Evolutionary conservation across 2,329 filamentous ascomycete species (phyloP), one percentile per base, ranked within the genome.

Genomic region (Penicillium sp.): DNA sequence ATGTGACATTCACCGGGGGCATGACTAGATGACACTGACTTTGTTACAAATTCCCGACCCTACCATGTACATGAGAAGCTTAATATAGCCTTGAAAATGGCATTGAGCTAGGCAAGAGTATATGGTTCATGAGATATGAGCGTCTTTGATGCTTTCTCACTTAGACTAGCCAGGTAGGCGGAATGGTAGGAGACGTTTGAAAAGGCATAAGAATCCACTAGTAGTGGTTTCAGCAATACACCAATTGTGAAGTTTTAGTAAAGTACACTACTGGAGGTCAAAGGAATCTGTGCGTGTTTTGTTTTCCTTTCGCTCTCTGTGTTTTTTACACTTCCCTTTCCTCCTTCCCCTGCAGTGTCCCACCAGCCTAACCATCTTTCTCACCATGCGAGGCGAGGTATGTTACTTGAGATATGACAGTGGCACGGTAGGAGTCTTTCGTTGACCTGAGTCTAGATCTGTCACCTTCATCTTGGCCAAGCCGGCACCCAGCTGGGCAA

Each of bases 391-490:
- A 40, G 38, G 38, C n/a, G 38, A 40, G 38, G 38, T 40, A 21
- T 21, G n/a, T 6, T 40, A n/a, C 13, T 36, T 7, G 13, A 7
- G 4, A 36, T 36, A 16, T 16, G 4, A 16, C 7, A 5, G 4
- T n/a, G 3, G 8, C 34, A n/a, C 5, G 1, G 7, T 36, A 4
- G 13, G 4, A n/a, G 6, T 6, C 34, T 36, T 13, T 40, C 6
- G 36, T 55, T 63, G 50, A 65, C 45, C 45, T 41, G 4, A 38
- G 18, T 9, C 36, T 62, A 87, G 84, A 81, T 88, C 72, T 82
- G 81, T 70, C 85, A 88, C 74, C 75, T 88, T 65, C 84, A 87
- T 71, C 85, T 88, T 72, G 85, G 85, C 73, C 85, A 88, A 76
- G 85, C 85, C 72, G 85, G 85, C 72, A 81, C 79, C 51, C 85